Base-by-base conservation (phyloP, 768 basidiomycete genomes). In the Hebeloma cylindrosporum region DNA sequence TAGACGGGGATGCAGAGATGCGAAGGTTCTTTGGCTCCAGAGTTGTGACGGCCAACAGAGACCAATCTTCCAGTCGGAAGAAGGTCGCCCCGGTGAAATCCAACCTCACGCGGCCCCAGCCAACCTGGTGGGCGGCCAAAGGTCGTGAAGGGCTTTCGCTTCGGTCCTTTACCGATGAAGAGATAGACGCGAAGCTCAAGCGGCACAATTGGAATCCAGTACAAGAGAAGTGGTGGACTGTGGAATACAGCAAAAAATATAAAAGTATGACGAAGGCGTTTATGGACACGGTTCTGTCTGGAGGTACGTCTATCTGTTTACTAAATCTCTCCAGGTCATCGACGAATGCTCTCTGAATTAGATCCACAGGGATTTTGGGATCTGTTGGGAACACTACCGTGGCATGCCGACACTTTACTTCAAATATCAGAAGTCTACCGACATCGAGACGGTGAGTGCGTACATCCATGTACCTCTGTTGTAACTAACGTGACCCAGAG, bases 11-110 rank as follows among this genome's bases (percentile, higher is more conserved):
- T 47, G 85, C 86, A 0, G 96, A 99, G 60, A 79, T 98, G 67
- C 83, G 88, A 43, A 85, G 83, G 51, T 95, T 97, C 74, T 99
- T 99, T 60, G 95, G 95, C 2, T 78, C 89, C 14, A 88, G 85
- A 57, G 93, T 96, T 45, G 78, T 97, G 7, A 71, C 74, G n/a
- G 80, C 85, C 2, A 75, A 73, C 21, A 79, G 78, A 14, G 50
- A 34, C 11, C 59, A 68, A 3, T 61, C 72, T 3, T 42, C 61
- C 1, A 60, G 65, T 44, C 57, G 66, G 40, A 60, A 78, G 23
- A 73, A 74, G 33, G 66, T 64, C 3, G 73, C 71, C 7, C 51
- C 64, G 3, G 73, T 77, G 22, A 71, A 85, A 11, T 91, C 89
- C 7, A 76, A 83, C 34, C 69, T 98, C 13, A 89, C 90, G 0